Evolutionary conservation across 2,329 filamentous ascomycete species (phyloP), one percentile per base, ranked within the genome.

Genomic region (Nemania diffusa): DNA sequence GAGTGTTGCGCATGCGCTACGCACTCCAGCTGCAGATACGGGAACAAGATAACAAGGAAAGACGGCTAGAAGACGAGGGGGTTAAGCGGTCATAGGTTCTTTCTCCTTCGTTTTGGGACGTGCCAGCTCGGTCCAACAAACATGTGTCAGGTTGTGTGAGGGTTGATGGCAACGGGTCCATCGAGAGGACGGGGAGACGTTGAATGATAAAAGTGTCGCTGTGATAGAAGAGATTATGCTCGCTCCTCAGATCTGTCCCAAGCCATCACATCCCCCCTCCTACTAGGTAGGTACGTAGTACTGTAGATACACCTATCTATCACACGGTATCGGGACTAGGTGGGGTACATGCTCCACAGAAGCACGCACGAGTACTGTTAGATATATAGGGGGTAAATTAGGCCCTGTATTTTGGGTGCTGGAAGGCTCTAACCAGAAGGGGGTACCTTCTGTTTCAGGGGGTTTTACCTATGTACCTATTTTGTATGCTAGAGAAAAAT

Each of bases 1-100:
- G 65, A 64, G 57, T 17, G 57, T 29, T 53, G 61, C 57, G 57
- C 67, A 58, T 62, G 57, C 57, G 68, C 20, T 37, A 32, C 42
- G 24, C 24, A 29, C 48, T 29, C 24, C 56, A 37, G 56, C 44
- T 48, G 57, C 37, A 6, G 57, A 62, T 51, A 13, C 51, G 20
- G 20, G 46, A 15, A 7, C 42, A 64, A 22, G 51, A 22, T 34
- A 2, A 27, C 5, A 13, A 44, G 40, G 17, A 22, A 24, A 6
- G 20, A n/a, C n/a, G 17, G 3, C 3, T 34, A 29, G 13, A 24
- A 26, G 32, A n/a, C n/a, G 11, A 9, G 17, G 27, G 32, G 40
- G 24, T 22, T 26, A 17, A 20, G 53, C n/a, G 22, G 42, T 15
- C 17, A 27, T 24, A 29, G 40, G 40, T 15, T 50, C 56, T 57